Percentiles rank a stretch among this genome's conserved stretches.
Evolutionary conservation across 805 yeast genomes (phyloP).

Genomic region (Myxozyma kluyveri): DNA sequence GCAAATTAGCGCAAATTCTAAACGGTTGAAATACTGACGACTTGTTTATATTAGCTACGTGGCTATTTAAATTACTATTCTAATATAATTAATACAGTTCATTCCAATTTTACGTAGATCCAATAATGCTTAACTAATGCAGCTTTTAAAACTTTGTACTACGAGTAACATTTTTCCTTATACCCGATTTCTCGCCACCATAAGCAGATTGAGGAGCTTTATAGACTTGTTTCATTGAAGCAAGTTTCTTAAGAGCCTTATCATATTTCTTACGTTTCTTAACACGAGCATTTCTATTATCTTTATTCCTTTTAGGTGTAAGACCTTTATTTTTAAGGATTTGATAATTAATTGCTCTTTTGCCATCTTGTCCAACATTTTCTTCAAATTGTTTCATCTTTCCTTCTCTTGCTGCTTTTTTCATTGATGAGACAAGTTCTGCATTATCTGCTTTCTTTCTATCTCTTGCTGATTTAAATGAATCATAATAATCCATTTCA

Average conservation of each 20-base stretch:
- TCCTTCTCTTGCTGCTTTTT: slow-evolving; percentile 75
- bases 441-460: slow-evolving; percentile 48
- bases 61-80: background rate
- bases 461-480: slow-evolving; percentile 49
- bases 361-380: slow-evolving; percentile 71
- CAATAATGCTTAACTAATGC: background rate
- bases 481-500: slow-evolving; percentile 59
- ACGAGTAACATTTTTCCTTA: slow-evolving; percentile 87
- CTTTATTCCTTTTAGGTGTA: slow-evolving; percentile 90
- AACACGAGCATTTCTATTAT: slow-evolving; percentile 90
- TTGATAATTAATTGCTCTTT: slow-evolving; percentile 92
- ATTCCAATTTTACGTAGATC: background rate
- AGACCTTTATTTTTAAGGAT: slow-evolving; percentile 95
- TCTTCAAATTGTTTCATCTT: slow-evolving; percentile 69
- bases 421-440: slow-evolving; percentile 12
- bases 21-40: background rate
- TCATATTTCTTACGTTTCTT: slow-evolving; percentile 98
- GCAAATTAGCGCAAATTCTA: slow-evolving; percentile 3
- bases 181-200: slow-evolving; percentile 95
- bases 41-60: background rate
- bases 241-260: slow-evolving; percentile 87
- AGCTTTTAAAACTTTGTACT: slow-evolving; percentile 62
- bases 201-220: slow-evolving; percentile 68
- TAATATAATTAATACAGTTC: background rate
- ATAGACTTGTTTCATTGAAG: slow-evolving; percentile 87